These are phyloP conservation scores for Eimeria necatrix DNA, from an alignment of 169 alveolate species.

Conservation along the genomic window DNA sequence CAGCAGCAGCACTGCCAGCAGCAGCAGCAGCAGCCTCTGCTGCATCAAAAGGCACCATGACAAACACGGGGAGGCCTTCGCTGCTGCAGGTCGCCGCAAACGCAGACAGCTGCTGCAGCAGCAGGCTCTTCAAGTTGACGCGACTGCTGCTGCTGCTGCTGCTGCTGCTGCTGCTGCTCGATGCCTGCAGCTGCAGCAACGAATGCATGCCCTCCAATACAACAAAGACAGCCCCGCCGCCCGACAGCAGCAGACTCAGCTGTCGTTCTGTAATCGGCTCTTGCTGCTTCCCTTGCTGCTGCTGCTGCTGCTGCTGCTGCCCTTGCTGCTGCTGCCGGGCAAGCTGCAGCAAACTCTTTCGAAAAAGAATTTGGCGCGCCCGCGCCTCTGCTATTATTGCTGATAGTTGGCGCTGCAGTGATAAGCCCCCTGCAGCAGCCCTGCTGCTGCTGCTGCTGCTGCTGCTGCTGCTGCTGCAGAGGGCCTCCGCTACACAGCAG, in stretches of 20 bases:
- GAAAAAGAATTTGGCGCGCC: constrained; percentile 31
- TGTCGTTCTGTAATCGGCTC: constrained; percentile 26
- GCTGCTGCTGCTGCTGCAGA: constrained; percentile 50
- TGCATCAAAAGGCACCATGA: constrained; percentile 3
- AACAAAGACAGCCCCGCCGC: constrained; percentile 63
- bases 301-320: constrained; percentile 27
- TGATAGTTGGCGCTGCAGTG: constrained; percentile 51
- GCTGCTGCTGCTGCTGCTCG: constrained; percentile 45
- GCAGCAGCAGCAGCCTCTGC: constrained; percentile 41
- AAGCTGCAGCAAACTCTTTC: constrained; percentile 32
- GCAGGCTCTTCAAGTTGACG: not conserved
- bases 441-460: not conserved
- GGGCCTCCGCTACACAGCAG: constrained; percentile 55
- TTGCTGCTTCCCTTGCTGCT: constrained; percentile 4
- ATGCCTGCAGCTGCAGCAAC: constrained; percentile 6
- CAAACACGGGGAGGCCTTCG: constrained; percentile 55
- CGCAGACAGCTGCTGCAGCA: constrained; percentile 53
- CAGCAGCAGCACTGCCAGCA: constrained; percentile 21
- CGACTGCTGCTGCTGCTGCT: constrained; percentile 46
- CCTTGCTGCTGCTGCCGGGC: not conserved
- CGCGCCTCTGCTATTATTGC: constrained; percentile 58
- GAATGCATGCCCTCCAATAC: constrained; percentile 36
- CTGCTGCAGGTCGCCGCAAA: constrained; percentile 65
- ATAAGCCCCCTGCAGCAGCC: constrained; percentile 14
- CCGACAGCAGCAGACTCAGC: constrained; percentile 52